Base-by-base conservation (phyloP, 1,139 yeast species). In the Zygoascus hellenicus region DNA sequence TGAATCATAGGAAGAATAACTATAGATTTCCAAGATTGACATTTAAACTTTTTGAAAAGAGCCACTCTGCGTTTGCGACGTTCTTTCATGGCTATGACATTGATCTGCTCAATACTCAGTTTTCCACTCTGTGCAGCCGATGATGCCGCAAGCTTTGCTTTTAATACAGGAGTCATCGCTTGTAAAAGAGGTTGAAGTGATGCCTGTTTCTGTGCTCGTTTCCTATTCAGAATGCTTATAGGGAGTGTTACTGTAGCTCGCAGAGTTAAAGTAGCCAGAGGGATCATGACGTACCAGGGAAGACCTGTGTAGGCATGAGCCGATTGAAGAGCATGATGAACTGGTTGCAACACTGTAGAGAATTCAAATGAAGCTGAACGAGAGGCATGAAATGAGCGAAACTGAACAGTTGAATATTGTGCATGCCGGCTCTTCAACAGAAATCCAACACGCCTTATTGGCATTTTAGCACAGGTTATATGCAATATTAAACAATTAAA, bases 211-310 rank as follows among this genome's bases (percentile, higher is more conserved):
- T 78, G 83, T 9, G 83, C 67, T 38, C 95, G 68, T 46, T 71
- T 71, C 48, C 97, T 68, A 58, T 87, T 95, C 50, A 77, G 56
- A 2, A 89, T 70, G 0, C 95, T 88, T 28, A 89, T 66, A 1
- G 97, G 97, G 17, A 88, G 62, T 0, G 97, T 89, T 66, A 86
- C 71, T 2, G 72, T 58, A 0, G 84, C 61, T 55, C 97, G 73
- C 26, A 89, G 63, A 0, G 79, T 68, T 30, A 88, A 63, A 0
- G 97, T 87, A 0, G 87, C 68, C 15, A 80, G 38, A 0, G 97
- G 97, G 9, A 90, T 83, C 36, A 89, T 66, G 0, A 78, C 78
- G 74, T 88, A 80, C 96, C 97, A 90, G 9, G 95, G 87, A 5
- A 88, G 59, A 0, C 87, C 86, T 0, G 84, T 65, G 14, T 62